Percentiles rank a stretch among this genome's conserved stretches.
Evolutionary conservation across 2,329 filamentous ascomycete genomes (phyloP).

Genomic region (Geosmithia putterillii): DNA sequence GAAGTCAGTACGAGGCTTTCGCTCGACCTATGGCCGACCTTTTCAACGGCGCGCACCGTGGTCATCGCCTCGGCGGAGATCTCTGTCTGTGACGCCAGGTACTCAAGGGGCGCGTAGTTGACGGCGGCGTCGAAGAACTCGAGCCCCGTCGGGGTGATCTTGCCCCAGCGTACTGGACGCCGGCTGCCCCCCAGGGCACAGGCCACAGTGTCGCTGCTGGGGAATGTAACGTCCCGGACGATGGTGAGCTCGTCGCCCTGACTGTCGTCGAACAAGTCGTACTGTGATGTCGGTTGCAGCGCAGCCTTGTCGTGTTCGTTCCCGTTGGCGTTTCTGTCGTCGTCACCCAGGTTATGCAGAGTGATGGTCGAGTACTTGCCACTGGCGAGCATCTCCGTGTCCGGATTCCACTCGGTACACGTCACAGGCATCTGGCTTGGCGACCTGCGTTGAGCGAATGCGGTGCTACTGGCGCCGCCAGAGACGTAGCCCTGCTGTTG

Average conservation of each 20-base stretch:
- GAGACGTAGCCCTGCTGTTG: no score
- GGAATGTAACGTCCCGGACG: slow-evolving; percentile 27
- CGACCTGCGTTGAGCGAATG: slow-evolving; percentile 8
- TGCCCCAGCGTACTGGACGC: slow-evolving; percentile 32
- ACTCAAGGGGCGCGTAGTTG: slow-evolving; percentile 6
- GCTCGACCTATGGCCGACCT: slow-evolving; percentile 22
- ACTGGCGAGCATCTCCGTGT: slow-evolving; percentile 14
- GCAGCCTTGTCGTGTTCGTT: neutral
- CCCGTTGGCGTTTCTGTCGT: neutral
- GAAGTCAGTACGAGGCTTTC: slow-evolving; percentile 33
- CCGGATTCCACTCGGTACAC: slow-evolving; percentile 19
- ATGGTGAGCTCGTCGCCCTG: slow-evolving; percentile 11
- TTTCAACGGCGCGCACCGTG: slow-evolving; percentile 33
- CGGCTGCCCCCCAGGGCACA: slow-evolving; percentile 28
- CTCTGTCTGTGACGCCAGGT: neutral
- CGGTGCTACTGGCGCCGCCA: neutral
- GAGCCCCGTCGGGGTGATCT: slow-evolving; percentile 31
- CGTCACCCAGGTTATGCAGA: slow-evolving; percentile 13
- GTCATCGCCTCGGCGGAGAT: slow-evolving; percentile 13
- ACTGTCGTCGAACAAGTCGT: slow-evolving; percentile 12
- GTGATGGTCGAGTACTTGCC: slow-evolving; percentile 16
- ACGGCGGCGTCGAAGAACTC: slow-evolving; percentile 15
- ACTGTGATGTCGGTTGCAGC: slow-evolving; percentile 9
- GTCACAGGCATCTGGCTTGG: slow-evolving; percentile 17
- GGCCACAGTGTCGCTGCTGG: slow-evolving; percentile 29